Conservation (phyloP, 306 rosid genomes). For the Gillenia trifoliata region DNA sequence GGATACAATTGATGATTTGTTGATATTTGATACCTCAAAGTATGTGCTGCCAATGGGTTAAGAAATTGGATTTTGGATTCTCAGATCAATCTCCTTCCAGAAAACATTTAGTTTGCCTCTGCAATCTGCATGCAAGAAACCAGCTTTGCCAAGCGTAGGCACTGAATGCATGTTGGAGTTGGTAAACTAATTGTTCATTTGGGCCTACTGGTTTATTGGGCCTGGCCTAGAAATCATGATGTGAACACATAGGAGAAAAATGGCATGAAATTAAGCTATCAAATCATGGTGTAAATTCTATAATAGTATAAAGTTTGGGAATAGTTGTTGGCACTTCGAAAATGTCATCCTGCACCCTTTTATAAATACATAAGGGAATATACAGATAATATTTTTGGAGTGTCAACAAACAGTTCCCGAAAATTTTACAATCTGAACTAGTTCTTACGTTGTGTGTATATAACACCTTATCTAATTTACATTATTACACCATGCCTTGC, state of each 20-base stretch:
- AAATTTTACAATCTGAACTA: not conserved
- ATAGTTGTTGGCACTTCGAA: not conserved
- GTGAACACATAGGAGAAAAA: not conserved
- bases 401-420: not conserved
- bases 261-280: not conserved
- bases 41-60: constrained; percentile 25
- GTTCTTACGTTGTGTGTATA: not conserved
- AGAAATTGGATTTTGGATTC: constrained; percentile 6
- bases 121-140: constrained; percentile 13
- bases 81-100: constrained; percentile 15
- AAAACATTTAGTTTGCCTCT: constrained; percentile 15
- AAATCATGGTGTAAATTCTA: not conserved
- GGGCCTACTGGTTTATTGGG: not conserved
- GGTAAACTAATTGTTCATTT: not conserved
- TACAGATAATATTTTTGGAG: too few species aligned
- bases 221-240: not conserved
- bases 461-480: not conserved
- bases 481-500: not conserved
- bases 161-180: constrained; percentile 10
- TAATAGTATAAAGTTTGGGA: not conserved
- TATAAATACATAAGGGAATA: not conserved
- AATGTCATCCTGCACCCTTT: too few species aligned
- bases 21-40: constrained; percentile 17
- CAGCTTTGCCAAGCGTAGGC: constrained; percentile 37
- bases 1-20: not conserved